phyloP scores from a whole-genome alignment of 2,329 filamentous ascomycete species.

The Aspergillus fumigatiaffinis region DNA sequence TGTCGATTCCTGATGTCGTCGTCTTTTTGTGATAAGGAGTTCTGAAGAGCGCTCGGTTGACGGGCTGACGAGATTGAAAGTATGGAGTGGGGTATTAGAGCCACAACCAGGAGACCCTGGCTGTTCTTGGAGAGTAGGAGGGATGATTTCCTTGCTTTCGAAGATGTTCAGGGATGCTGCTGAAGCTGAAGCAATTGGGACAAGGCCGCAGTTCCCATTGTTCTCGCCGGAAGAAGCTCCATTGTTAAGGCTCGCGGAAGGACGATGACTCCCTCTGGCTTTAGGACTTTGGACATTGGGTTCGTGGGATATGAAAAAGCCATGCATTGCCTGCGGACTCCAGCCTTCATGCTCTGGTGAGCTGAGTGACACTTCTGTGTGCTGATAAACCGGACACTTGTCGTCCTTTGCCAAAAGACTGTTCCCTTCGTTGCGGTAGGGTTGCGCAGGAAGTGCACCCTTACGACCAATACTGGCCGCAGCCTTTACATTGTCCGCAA shows the following conservation, averaged over 20 bases:
- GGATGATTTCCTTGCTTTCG: neutral
- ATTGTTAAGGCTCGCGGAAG: neutral
- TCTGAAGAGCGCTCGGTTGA: conserved; percentile 10
- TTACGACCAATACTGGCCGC: conserved; percentile 6
- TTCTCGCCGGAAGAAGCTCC: neutral
- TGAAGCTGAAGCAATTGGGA: neutral
- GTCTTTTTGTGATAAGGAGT: conserved; percentile 21
- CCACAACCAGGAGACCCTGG: conserved; percentile 7
- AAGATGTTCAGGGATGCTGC: neutral
- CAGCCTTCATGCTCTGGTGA: conserved; percentile 8
- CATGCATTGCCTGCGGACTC: conserved; percentile 3
- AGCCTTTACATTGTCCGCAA: conserved; percentile 6
- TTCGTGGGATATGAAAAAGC: conserved; percentile 1
- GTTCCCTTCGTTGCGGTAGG: conserved; percentile 2
- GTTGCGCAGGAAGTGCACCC: conserved; percentile 7
- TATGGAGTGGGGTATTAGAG: conserved; percentile 1
- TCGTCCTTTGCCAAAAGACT: conserved; percentile 2
- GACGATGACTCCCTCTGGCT: conserved; percentile 7
- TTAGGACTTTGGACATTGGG: conserved; percentile 4
- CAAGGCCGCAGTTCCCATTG: neutral
- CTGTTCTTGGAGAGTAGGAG: neutral
- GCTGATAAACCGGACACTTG: neutral
- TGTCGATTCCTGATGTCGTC: conserved; percentile 8
- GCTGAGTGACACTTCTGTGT: conserved; percentile 3
- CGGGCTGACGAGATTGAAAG: conserved; percentile 13